Conservation (phyloP, 2,329 filamentous ascomycete genomes). For the Colletotrichum caudatum region DNA sequence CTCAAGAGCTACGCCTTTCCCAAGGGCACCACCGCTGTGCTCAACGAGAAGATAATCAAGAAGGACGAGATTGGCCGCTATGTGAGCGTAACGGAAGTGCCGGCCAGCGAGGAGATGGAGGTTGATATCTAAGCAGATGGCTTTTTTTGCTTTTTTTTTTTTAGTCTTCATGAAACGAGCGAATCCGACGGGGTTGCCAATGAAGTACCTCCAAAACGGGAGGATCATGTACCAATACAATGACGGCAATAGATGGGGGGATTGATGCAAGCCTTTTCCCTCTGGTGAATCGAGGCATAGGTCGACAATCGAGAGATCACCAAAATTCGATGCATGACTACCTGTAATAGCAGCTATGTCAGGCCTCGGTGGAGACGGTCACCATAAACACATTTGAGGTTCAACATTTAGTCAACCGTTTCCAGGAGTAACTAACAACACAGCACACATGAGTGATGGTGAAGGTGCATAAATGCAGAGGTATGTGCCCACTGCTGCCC, state of each 20-base stretch:
- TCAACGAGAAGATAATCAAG: constrained; percentile 96
- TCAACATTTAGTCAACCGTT: not conserved
- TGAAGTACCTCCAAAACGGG: constrained; percentile 21
- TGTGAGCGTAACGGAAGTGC: constrained; percentile 89
- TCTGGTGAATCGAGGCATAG: not conserved
- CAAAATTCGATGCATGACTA: not conserved
- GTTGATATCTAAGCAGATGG: constrained; percentile 68
- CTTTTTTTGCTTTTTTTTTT: constrained; percentile 3
- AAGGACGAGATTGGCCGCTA: constrained; percentile 96
- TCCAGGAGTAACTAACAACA: not conserved
- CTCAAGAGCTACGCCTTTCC: constrained; percentile 92
- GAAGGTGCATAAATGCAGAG: not conserved
- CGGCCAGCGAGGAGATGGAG: constrained; percentile 78
- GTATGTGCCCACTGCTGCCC: not conserved
- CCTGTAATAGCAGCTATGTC: not conserved
- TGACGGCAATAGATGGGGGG: constrained; percentile 41
- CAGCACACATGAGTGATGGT: not conserved
- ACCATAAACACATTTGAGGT: not conserved
- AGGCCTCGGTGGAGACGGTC: not conserved
- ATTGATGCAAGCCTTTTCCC: constrained; percentile 20
- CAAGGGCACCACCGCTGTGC: constrained; percentile 91
- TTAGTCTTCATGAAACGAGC: constrained; percentile 6
- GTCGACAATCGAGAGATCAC: not conserved
- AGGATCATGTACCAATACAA: constrained; percentile 43
- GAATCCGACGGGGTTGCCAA: constrained; percentile 13